Conservation (phyloP, 345 rosid genomes). For the Populus tremula region DNA sequence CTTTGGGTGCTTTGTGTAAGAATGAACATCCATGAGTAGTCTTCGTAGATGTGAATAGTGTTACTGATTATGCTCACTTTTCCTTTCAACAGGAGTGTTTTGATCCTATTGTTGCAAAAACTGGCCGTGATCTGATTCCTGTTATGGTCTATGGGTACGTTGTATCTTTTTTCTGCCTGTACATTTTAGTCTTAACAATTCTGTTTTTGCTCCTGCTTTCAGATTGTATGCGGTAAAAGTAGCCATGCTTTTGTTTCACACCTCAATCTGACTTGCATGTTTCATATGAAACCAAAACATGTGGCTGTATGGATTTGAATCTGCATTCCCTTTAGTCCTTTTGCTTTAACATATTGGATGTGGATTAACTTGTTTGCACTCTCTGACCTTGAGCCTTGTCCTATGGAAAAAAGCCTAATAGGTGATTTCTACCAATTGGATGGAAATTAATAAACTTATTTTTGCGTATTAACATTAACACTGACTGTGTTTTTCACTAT, state of each 20-base stretch:
- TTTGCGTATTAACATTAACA: not conserved
- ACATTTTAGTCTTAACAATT: not conserved
- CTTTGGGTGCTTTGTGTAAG: too few relatives aligned
- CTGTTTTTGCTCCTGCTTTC: too few relatives aligned
- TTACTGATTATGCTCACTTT: slow-evolving; percentile 14
- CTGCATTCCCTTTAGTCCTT: too few relatives aligned
- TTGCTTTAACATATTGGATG: too few relatives aligned
- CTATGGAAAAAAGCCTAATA: not conserved
- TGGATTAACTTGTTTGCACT: too few relatives aligned
- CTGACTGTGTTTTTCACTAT: not conserved
- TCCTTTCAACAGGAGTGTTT: slow-evolving; percentile 74
- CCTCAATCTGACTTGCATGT: too few relatives aligned
- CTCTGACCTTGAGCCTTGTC: too few relatives aligned
- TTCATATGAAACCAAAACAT: too few relatives aligned
- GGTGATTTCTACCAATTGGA: not conserved
- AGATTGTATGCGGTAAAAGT: too few relatives aligned
- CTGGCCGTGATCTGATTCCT: slow-evolving; percentile 98
- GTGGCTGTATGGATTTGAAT: too few relatives aligned
- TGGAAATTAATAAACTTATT: not conserved
- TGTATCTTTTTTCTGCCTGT: not conserved
- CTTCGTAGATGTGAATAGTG: not conserved
- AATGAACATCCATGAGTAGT: not conserved
- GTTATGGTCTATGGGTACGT: slow-evolving; percentile 94
- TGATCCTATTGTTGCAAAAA: slow-evolving; percentile 81
- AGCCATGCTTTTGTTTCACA: too few relatives aligned